These are phyloP conservation scores for Lablab purpureus DNA, from an alignment of 306 rosid species.

Conservation along the genomic window DNA sequence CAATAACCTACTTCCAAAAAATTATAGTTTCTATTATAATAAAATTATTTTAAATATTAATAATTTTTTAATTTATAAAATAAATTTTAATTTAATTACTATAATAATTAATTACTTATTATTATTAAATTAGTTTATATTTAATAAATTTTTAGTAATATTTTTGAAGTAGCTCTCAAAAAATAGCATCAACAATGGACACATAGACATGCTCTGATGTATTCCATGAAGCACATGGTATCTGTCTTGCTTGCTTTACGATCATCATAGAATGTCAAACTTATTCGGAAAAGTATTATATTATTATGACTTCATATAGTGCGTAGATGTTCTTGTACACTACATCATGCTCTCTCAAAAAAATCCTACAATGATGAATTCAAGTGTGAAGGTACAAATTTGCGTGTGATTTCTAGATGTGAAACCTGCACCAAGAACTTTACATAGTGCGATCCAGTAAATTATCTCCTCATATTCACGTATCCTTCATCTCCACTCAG, in stretches of 20 bases:
- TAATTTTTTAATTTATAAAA: too few species aligned
- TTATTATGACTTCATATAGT: neutral
- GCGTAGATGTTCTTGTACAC: neutral
- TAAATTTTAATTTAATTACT: too few species aligned
- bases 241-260: neutral
- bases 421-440: constrained; percentile 31
- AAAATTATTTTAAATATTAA: too few species aligned
- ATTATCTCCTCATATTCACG: constrained; percentile 22
- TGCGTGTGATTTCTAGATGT: constrained; percentile 25
- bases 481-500: constrained; percentile 44
- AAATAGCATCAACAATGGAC: too few species aligned
- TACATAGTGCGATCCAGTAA: constrained; percentile 52
- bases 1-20: too few species aligned
- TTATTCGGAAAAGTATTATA: neutral
- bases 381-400: constrained; percentile 3
- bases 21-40: too few species aligned
- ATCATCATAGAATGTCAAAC: constrained; percentile 14
- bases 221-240: neutral
- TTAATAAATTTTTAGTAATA: too few species aligned
- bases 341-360: neutral
- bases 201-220: neutral
- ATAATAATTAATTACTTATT: too few species aligned
- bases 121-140: too few species aligned
- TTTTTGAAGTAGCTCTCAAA: too few species aligned
- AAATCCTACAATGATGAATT: constrained; percentile 7